Conservation (phyloP, 768 basidiomycete genomes). For the Leccinum truebloodii region DNA sequence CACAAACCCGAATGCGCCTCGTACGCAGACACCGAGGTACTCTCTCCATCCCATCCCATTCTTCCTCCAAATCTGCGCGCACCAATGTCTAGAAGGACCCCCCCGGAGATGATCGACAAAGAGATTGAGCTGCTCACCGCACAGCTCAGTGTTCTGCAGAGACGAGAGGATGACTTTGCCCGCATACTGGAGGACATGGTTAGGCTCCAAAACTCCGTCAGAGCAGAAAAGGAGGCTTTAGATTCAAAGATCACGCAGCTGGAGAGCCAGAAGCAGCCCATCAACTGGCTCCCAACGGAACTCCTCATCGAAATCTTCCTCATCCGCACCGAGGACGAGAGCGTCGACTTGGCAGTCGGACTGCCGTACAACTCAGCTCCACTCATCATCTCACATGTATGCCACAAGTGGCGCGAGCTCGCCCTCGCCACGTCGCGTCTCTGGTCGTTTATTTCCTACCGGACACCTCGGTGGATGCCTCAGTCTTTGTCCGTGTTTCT, state of each 20-base stretch:
- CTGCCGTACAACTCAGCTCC: conserved; percentile 36
- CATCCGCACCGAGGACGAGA: conserved; percentile 28
- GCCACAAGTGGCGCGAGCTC: conserved; percentile 49
- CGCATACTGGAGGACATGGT: conserved; percentile 43
- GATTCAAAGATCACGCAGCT: conserved; percentile 35
- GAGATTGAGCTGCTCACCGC: conserved; percentile 40
- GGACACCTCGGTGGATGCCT: conserved; percentile 26
- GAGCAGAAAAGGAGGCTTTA: conserved; percentile 35
- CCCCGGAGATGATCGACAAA: conserved; percentile 32
- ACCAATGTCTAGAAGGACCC: conserved; percentile 22
- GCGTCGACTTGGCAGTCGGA: conserved; percentile 23
- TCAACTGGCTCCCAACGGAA: conserved; percentile 54
- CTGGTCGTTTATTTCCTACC: conserved; percentile 44
- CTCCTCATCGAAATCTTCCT: conserved; percentile 47
- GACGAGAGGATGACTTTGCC: conserved; percentile 42
- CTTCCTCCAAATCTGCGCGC: conserved; percentile 3
- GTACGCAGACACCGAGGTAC: neutral
- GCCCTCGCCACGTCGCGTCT: conserved; percentile 44
- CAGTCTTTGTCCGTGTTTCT: conserved; percentile 33
- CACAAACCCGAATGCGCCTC: neutral
- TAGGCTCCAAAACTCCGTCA: conserved; percentile 37
- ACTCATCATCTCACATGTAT: conserved; percentile 49
- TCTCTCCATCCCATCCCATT: neutral
- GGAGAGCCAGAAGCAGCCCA: conserved; percentile 44
- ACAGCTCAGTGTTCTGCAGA: conserved; percentile 38